Percentiles rank a stretch among this genome's conserved stretches.
These are phyloP conservation scores for Neurospora sublineolata DNA, from an alignment of 495 filamentous ascomycete species.

Conservation along the genomic window DNA sequence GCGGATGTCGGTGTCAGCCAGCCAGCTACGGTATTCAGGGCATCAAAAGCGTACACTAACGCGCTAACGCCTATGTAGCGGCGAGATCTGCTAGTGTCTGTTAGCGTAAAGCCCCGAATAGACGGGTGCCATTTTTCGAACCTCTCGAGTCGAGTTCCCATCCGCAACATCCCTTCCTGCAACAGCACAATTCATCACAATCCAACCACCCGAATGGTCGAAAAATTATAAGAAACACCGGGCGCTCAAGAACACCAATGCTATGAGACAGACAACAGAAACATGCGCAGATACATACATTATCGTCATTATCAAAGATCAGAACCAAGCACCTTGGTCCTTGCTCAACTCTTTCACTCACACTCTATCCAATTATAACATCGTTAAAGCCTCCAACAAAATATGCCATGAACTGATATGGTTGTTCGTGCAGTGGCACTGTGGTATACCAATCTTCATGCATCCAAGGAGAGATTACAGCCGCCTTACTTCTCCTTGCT, in stretches of 20 bases:
- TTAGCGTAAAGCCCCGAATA: not conserved
- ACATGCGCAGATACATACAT: not conserved
- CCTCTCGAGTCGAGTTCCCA: not conserved
- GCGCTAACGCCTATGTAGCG: too few species aligned
- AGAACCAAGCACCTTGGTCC: not conserved
- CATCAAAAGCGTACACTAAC: not conserved
- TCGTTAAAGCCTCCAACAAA: not conserved
- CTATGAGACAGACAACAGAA: not conserved
- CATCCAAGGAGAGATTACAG: not conserved
- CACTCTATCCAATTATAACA: not conserved
- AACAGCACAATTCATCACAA: too few species aligned
- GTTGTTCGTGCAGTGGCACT: not conserved
- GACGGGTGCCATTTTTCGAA: not conserved
- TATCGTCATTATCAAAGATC: not conserved
- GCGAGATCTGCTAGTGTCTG: not conserved
- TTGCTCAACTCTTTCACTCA: not conserved
- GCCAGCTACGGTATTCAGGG: not conserved
- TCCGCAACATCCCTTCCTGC: not conserved
- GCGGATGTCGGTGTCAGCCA: not conserved
- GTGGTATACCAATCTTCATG: not conserved
- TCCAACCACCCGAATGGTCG: too few species aligned
- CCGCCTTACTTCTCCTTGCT: not conserved
- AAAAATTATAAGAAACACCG: not conserved
- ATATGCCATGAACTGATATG: not conserved
- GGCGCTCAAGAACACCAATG: not conserved